Evolutionary conservation across 2,329 filamentous ascomycete genomes (phyloP), one percentile per base, ranked within the genome.

Genomic region (Fusarium buharicum): DNA sequence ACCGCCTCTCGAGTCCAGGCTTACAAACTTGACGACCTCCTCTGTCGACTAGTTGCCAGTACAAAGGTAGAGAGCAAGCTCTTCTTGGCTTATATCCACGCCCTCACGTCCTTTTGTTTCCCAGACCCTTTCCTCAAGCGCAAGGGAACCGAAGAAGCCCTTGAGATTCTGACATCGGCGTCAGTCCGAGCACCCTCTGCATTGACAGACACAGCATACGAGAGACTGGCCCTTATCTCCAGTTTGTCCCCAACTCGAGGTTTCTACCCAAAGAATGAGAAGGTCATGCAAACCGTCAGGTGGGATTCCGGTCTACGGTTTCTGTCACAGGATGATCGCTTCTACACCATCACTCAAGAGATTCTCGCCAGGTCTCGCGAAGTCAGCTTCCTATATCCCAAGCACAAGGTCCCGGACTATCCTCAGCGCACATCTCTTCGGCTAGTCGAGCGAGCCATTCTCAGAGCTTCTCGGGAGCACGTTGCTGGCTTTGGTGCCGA

Each of bases 111-210:
- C 0, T 77, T 79, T 44, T 83, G 77, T 22, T 70, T 85, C 0
- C 79, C 81, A 0, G 85, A 88, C 61, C 72, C 71, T 0, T 73
- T 87, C 0, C 84, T 80, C 0, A 41, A 65, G 0, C 70, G 72
- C 6, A 88, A 83, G 0, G 86, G 86, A 0, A 85, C 83, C 0
- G 85, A 88, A 59, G 70, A 82, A 40, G 82, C 84, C 0, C 63
- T 88, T 0, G 60, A 67, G 0, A 82, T 85, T 1, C 67, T 88
- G 1, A 38, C 55, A 0, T 84, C 81, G 0, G 82, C 82, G 0
- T 76, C 82, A 0, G 70, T 85, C 0, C 67, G 72, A 16, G 88
- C 40, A 3, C 53, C 59, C 1, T 24, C 13, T 0, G 10, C n/a
- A 2, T 24, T 68, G 13, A 46, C 37, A 0, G 20, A 47, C 12